phyloP scores from a whole-genome alignment of 2,329 filamentous ascomycete species.

The Phaeosphaeriaceae sp. region DNA sequence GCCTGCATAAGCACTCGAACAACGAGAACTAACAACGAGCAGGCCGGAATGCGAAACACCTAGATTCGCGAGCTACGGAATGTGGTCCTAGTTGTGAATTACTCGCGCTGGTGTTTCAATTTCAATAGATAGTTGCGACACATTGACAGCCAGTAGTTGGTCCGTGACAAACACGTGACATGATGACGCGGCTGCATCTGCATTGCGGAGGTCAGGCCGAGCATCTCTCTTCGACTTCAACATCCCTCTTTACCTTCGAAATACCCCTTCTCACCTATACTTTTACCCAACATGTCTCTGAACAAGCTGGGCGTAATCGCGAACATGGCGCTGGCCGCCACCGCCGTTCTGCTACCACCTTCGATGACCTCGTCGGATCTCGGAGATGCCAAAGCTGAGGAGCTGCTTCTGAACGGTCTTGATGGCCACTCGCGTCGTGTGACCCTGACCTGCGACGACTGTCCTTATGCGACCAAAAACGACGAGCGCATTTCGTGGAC shows the following conservation, averaged over 20 bases:
- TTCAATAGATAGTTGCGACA: background rate
- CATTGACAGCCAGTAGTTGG: background rate
- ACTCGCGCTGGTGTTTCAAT: background rate
- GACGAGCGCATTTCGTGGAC: conserved; percentile 35
- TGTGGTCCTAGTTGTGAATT: background rate
- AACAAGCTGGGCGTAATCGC: conserved; percentile 42
- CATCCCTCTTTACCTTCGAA: conserved; percentile 7
- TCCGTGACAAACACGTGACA: background rate
- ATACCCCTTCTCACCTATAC: conserved; percentile 14
- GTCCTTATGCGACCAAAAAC: conserved; percentile 36
- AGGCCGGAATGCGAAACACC: background rate
- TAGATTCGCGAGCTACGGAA: background rate
- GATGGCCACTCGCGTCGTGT: conserved; percentile 29
- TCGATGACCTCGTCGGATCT: conserved; percentile 35
- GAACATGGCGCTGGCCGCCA: conserved; percentile 46
- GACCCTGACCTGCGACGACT: conserved; percentile 12
- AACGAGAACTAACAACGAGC: background rate
- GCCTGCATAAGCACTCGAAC: background rate
- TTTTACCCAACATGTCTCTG: conserved; percentile 34
- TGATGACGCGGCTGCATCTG: background rate
- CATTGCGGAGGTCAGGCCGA: background rate
- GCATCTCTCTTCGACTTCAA: background rate
- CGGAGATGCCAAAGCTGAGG: conserved; percentile 39
- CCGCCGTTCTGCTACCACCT: conserved; percentile 45
- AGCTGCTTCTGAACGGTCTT: conserved; percentile 41